phyloP scores from a whole-genome alignment of 2,329 filamentous ascomycete genomes.

The Alternaria postmessia region DNA sequence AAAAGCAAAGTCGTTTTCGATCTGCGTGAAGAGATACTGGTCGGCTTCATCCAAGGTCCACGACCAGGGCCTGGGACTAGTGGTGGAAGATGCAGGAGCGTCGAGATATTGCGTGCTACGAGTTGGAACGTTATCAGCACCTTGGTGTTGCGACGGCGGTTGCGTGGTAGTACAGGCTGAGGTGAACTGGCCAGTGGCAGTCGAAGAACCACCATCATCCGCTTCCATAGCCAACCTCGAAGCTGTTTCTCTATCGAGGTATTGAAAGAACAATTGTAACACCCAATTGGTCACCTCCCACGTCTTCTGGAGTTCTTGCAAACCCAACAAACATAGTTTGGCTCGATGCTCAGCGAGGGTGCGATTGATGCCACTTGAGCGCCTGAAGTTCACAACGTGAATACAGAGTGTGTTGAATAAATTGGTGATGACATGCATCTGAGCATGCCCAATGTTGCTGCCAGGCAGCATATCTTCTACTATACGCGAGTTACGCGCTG shows the following conservation, averaged over 20 bases:
- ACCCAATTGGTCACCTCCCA: slow-evolving; percentile 62
- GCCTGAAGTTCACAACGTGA: slow-evolving; percentile 56
- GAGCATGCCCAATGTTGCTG: slow-evolving; percentile 55
- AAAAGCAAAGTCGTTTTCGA: slow-evolving; percentile 43
- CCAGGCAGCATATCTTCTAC: slow-evolving; percentile 59
- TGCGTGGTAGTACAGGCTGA: slow-evolving; percentile 13
- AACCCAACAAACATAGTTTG: slow-evolving; percentile 57
- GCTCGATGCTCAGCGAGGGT: slow-evolving; percentile 60
- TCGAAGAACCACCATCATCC: slow-evolving; percentile 31
- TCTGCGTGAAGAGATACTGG: slow-evolving; percentile 43
- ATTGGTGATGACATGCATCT: slow-evolving; percentile 60
- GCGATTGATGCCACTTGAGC: slow-evolving; percentile 48
- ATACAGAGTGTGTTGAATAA: slow-evolving; percentile 60
- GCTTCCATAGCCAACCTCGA: slow-evolving; percentile 46
- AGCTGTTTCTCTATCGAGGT: slow-evolving; percentile 57
- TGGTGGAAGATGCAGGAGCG: slow-evolving; percentile 10
- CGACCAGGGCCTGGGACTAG: slow-evolving; percentile 33
- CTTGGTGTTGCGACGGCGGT: slow-evolving; percentile 12
- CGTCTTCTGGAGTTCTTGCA: slow-evolving; percentile 59
- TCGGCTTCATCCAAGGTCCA: slow-evolving; percentile 42
- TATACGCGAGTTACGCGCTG: slow-evolving; percentile 57
- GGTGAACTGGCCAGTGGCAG: slow-evolving; percentile 15
- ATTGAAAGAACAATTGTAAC: slow-evolving; percentile 59
- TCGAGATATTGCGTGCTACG: slow-evolving; percentile 4
- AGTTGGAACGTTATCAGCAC: neutral